Base-by-base conservation (phyloP, 208 protist genomes). In the Acanthamoeba lenticulata region DNA sequence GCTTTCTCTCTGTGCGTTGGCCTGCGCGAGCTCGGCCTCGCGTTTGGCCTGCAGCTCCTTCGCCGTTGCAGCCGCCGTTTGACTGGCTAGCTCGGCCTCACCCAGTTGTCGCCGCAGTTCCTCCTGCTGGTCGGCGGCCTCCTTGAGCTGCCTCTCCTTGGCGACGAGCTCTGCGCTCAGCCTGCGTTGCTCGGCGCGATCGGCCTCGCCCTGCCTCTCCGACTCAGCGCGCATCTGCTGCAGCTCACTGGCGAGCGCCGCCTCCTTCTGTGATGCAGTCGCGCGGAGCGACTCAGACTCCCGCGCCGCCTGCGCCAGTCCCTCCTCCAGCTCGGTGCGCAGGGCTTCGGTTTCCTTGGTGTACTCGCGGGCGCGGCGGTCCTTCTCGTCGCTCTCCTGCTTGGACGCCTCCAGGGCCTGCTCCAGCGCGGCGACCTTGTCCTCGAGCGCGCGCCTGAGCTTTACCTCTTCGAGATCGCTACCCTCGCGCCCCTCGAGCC, bases 351-450 rank as follows among this genome's bases (percentile, higher is more conserved):
- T 4, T 38, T 83, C 72, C 38, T 49, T 21, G 24, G 13, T 38
- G 38, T 17, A 34, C 72, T 83, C 72, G 1, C 72, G 9, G 27
- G 38, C 17, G 38, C 40, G 34, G 0, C 34, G 34, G 38, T 83
- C 72, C 72, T n/a, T 49, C 24, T 44, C 72, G 72, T 83, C 72
- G 72, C 5, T 49, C 38, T 83, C 72, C 72, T 83, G 72, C 42
- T 34, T 21, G 13, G 72, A 17, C 27, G 34, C 42, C 29, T 83
- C 72, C 19, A 49, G 6, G 19, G 34, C 19, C 29, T 11, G 72
- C 72, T 83, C 38, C 21, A 83, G 72, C 19, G 21, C 40, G 40
- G 11, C 38, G 40, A 83, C 40, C 42, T 49, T 83, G 38, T 83
- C 72, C 38, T 83, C 72, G 42, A 83, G 72, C 40, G 72, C 42